Evolutionary conservation across 352 stramenopile species (phyloP).

Genomic region (Paralagenidium karlingii): DNA sequence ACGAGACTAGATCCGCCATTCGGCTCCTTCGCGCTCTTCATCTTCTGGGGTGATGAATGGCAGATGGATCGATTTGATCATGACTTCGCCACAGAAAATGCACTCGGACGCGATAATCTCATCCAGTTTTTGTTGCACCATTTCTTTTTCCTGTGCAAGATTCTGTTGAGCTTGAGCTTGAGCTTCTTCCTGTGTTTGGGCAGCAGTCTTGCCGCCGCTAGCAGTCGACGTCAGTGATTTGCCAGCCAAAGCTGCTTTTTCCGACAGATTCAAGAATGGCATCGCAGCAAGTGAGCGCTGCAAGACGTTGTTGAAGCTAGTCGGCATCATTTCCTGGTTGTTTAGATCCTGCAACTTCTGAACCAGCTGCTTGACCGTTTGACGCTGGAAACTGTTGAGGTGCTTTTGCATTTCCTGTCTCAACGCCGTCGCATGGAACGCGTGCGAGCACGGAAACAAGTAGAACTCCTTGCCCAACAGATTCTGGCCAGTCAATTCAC

Average conservation of each 20-base stretch:
- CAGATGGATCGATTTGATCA: conserved; percentile 91
- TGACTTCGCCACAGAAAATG: conserved; percentile 90
- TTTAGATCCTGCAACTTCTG: conserved; percentile 81
- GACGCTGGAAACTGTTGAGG: conserved; percentile 77
- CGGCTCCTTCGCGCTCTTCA: conserved; percentile 55
- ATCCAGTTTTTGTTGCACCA: conserved; percentile 88
- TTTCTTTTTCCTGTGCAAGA: conserved; percentile 75
- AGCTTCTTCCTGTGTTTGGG: conserved; percentile 1
- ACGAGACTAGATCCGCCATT: conserved; percentile 80
- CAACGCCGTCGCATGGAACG: conserved; percentile 87
- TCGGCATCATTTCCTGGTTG: conserved; percentile 23
- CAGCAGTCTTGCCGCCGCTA: conserved; percentile 8
- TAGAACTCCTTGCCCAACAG: conserved; percentile 89
- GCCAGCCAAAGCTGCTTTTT: conserved; percentile 47
- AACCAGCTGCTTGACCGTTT: conserved; percentile 84
- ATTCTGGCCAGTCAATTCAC: conserved; percentile 81
- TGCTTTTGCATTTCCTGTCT: conserved; percentile 84
- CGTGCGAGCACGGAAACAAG: conserved; percentile 89
- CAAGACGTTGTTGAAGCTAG: conserved; percentile 58
- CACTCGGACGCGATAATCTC: conserved; percentile 91
- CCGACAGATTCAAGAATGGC: conserved; percentile 48
- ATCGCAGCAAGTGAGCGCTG: conserved; percentile 40
- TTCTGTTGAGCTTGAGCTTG: conserved; percentile 14
- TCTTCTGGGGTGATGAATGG: conserved; percentile 87
- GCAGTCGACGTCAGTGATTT: conserved; percentile 10